Conservation (phyloP, 2,329 filamentous ascomycete genomes). For the Alternaria brassicae region DNA sequence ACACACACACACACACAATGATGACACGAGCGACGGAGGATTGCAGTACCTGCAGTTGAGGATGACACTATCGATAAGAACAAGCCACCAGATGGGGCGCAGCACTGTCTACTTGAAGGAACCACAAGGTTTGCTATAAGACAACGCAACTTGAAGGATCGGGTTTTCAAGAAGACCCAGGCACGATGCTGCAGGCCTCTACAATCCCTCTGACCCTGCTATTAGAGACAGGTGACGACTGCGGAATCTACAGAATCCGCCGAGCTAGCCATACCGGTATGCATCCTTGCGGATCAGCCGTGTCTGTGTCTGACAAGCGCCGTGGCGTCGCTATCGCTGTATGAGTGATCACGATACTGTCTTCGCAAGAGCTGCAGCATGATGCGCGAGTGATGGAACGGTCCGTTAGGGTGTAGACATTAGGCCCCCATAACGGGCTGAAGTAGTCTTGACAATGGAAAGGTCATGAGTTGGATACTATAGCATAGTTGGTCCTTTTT, state of each 20-base stretch:
- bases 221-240: constrained; percentile 13
- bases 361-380: neutral
- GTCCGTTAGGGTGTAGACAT: constrained; percentile 2
- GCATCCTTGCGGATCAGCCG: constrained; percentile 11
- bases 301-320: constrained; percentile 18
- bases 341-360: neutral
- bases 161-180: neutral
- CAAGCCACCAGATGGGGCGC: neutral
- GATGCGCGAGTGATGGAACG: neutral
- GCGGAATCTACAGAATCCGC: constrained; percentile 8
- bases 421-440: neutral
- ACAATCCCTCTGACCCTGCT: neutral
- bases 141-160: neutral
- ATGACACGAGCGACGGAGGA: constrained; percentile 7
- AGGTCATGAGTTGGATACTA: neutral
- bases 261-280: too few species aligned
- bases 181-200: constrained; percentile 7
- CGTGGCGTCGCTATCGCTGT: constrained; percentile 10
- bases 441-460: neutral
- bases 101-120: neutral
- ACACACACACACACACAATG: neutral
- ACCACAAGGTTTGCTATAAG: neutral
- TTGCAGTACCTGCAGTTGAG: constrained; percentile 2
- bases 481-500: neutral
- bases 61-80: constrained; percentile 1